These are phyloP conservation scores for Candida insectalens DNA, from an alignment of 805 yeast genomes.

Conservation along the genomic window DNA sequence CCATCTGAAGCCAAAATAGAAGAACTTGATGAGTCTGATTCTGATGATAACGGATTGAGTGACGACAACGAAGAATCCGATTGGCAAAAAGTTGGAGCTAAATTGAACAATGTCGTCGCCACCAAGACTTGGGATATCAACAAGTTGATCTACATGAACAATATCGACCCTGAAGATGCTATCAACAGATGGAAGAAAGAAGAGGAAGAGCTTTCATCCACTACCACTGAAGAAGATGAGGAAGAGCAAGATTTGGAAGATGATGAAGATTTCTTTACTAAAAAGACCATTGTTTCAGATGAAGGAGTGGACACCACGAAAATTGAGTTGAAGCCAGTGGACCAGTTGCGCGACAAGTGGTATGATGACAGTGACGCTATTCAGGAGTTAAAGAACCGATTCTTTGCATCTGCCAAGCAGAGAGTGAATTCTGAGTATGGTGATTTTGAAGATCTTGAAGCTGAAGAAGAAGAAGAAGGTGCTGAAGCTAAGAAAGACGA, in stretches of 20 bases:
- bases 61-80: conserved; percentile 28
- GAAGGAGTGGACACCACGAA: conserved; percentile 31
- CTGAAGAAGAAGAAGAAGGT: conserved; percentile 24
- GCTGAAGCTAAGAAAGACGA: conserved; percentile 10
- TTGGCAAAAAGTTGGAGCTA: conserved; percentile 46
- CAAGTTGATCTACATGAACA: conserved; percentile 70
- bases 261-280: conserved; percentile 49
- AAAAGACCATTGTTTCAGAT: conserved; percentile 22
- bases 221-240: conserved; percentile 5
- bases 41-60: conserved; percentile 34
- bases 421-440: conserved; percentile 27
- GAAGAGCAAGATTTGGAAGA: conserved; percentile 35
- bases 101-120: conserved; percentile 41
- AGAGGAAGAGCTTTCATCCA: conserved; percentile 25
- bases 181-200: conserved; percentile 62
- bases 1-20: conserved; percentile 40
- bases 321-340: conserved; percentile 17
- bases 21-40: conserved; percentile 36
- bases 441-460: conserved; percentile 23
- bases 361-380: conserved; percentile 26
- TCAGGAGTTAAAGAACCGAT: conserved; percentile 32
- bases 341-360: conserved; percentile 38
- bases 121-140: conserved; percentile 68
- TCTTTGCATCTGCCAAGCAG: conserved; percentile 44
- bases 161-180: conserved; percentile 65